Evolutionary conservation across 257 asterid genomes (phyloP), one percentile per base, ranked within the genome.

Genomic region (Linaria vulgaris): DNA sequence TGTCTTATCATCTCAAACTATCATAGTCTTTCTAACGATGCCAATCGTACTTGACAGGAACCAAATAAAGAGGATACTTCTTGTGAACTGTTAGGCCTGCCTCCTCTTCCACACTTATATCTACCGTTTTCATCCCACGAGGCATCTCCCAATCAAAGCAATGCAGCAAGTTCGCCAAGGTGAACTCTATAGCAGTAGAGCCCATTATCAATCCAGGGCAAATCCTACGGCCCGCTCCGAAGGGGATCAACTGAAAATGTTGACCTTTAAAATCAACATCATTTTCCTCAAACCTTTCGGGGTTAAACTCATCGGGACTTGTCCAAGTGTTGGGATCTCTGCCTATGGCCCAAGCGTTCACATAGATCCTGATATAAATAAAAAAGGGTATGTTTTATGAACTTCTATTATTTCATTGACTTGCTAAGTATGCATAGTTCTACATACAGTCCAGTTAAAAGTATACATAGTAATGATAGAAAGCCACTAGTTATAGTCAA

Each of bases 101-200:
- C 24, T 58, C 49, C 17, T 38, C 16, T n/a, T n/a, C 24, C 21
- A 30, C 37, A 19, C 23, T 56, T 0, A 56, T 12, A 13, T 30
- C 61, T 16, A n/a, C 61, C 6, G 5, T 13, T 9, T 56, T 14
- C 9, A 56, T 9, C 24, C 46, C 46, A 4, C 17, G 24, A 5
- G 65, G 65, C 50, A 59, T 22, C n/a, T 21, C 20, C 65, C 65
- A 59, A 21, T 59, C 51, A 34, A 59, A 59, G 52, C 50, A 59
- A 41, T 21, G 51, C 37, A 59, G 15, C 34, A 41, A n/a, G 23
- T 59, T 59, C 8, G 65, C 65, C 0, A 59, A 5, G 6, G 53
- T 44, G 37, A 59, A 44, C 52, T 59, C 65, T 15, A 59, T 17
- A 19, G 51, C 13, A 13, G 52, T 39, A 3, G 37, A 5, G 25